Percentiles rank a stretch among this genome's conserved stretches.
Evolutionary conservation across 2,329 filamentous ascomycete genomes (phyloP).

Genomic region (Cylindrodendrum hubeiense): DNA sequence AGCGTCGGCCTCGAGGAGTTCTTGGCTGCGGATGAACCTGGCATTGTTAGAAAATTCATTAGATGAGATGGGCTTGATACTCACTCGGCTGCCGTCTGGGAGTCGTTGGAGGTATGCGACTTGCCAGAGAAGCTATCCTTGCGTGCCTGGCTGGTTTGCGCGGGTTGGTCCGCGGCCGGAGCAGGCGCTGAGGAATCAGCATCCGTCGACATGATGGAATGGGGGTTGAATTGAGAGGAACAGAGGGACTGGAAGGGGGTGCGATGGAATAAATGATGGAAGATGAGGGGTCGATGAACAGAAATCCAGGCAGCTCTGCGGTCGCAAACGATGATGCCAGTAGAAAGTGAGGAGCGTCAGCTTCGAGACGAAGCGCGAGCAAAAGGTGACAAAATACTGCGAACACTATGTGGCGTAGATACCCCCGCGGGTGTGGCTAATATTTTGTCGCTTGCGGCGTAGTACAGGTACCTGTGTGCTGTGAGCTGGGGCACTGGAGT

Average conservation of each 20-base stretch:
- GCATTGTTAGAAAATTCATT: slow-evolving; percentile 5
- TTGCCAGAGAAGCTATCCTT: slow-evolving; percentile 71
- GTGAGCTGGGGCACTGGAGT: too few species aligned
- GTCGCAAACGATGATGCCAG: slow-evolving; percentile 19
- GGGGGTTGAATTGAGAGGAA: slow-evolving; percentile 3
- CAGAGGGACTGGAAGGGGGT: not conserved
- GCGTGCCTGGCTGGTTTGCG: slow-evolving; percentile 50
- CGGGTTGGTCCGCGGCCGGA: slow-evolving; percentile 37
- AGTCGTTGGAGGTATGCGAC: slow-evolving; percentile 69
- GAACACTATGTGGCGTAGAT: not conserved
- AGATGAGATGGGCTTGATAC: slow-evolving; percentile 14
- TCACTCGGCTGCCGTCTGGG: slow-evolving; percentile 80
- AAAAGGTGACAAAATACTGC: slow-evolving; percentile 33
- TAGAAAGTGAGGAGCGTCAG: slow-evolving; percentile 14
- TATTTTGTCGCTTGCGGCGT: slow-evolving; percentile 13
- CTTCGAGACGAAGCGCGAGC: slow-evolving; percentile 11
- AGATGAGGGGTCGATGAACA: not conserved
- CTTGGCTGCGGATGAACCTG: slow-evolving; percentile 89
- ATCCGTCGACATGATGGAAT: slow-evolving; percentile 54
- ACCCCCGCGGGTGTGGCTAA: fast-evolving
- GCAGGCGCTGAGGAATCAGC: slow-evolving; percentile 45
- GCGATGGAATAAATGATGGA: slow-evolving; percentile 3
- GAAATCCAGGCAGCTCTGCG: not conserved
- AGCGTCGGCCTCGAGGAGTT: slow-evolving; percentile 93
- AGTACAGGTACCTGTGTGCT: not conserved